Conservation (phyloP, 257 asterid genomes). For the Ophiorrhiza pumila region DNA sequence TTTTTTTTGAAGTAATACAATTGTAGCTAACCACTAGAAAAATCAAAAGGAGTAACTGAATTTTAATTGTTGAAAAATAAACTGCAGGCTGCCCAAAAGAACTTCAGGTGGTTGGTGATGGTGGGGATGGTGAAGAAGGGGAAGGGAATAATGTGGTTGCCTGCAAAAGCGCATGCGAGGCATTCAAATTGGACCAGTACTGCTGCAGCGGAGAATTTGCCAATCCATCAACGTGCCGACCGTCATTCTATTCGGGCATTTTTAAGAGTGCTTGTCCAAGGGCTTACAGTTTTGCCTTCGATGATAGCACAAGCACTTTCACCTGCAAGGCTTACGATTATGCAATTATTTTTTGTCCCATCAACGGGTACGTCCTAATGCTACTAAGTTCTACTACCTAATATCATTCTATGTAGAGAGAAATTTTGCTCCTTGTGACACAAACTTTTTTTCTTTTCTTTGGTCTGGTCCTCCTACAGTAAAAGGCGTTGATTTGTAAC, state of each 20-base stretch:
- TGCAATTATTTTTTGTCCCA: conserved; percentile 52
- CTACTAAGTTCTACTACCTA: not conserved
- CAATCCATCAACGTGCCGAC: conserved; percentile 70
- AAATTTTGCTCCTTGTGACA: not conserved
- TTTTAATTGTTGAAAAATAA: too few species aligned
- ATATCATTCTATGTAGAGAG: not conserved
- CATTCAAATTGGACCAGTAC: conserved; percentile 65
- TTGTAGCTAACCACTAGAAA: too few species aligned
- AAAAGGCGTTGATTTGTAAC: conserved; percentile 20
- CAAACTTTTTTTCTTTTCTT: not conserved
- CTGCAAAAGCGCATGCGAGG: conserved; percentile 84
- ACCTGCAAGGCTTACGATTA: conserved; percentile 73
- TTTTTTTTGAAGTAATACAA: too few species aligned
- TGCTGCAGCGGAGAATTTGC: conserved; percentile 87
- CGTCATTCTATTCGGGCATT: conserved; percentile 65
- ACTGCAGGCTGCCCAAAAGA: conserved; percentile 81
- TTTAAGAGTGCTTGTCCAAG: conserved; percentile 75
- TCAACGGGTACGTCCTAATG: conserved; percentile 26
- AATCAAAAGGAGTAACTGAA: too few species aligned
- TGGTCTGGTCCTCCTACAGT: not conserved
- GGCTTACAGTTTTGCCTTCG: conserved; percentile 77
- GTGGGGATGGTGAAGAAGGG: conserved; percentile 37
- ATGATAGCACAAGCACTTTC: conserved; percentile 82
- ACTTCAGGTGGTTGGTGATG: conserved; percentile 68
- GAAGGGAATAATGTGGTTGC: conserved; percentile 47